phyloP scores from a whole-genome alignment of 75 land plant genomes.

The Chamaecyparis obtusa region DNA sequence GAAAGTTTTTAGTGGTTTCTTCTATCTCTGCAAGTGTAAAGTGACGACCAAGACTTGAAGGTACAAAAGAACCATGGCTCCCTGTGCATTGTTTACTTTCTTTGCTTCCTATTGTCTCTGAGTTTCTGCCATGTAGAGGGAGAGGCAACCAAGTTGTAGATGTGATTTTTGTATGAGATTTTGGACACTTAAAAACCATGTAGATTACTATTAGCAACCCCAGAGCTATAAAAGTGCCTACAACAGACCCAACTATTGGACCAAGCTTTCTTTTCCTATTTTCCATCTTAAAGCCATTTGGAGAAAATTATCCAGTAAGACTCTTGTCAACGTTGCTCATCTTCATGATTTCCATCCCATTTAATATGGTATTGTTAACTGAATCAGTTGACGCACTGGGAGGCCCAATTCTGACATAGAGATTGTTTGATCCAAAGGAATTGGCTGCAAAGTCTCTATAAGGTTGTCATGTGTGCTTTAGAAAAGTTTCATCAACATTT shows the following conservation, averaged over 20 bases:
- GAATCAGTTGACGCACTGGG: not conserved
- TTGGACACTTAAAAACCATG: constrained; percentile 29
- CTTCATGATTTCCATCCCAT: constrained; percentile 81
- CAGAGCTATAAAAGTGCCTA: constrained; percentile 31
- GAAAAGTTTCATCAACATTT: no score
- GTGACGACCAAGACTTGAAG: constrained; percentile 50
- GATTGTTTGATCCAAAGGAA: constrained; percentile 21
- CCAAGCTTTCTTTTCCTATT: constrained; percentile 23
- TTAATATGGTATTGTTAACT: constrained; percentile 49
- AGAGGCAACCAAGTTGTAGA: constrained; percentile 58
- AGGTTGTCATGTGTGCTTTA: no score
- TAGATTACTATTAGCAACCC: constrained; percentile 19
- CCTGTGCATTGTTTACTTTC: constrained; percentile 41
- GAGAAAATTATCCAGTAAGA: constrained; percentile 18
- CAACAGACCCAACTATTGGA: constrained; percentile 38
- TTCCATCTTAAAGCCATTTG: constrained; percentile 6
- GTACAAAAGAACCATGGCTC: constrained; percentile 55
- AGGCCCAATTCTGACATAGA: constrained; percentile 73
- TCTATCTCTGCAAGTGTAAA: constrained; percentile 69
- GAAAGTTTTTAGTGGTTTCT: constrained; percentile 82
- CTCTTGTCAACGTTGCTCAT: constrained; percentile 35
- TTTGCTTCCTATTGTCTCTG: constrained; percentile 37
- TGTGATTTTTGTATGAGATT: constrained; percentile 22
- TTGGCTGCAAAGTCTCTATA: constrained; percentile 51
- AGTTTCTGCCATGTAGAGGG: constrained; percentile 55